A percentile compares a stretch with the other conserved stretches of the same genome.
phyloP scores from a whole-genome alignment of 2,329 filamentous ascomycete genomes.

The Botryotinia globosa region DNA sequence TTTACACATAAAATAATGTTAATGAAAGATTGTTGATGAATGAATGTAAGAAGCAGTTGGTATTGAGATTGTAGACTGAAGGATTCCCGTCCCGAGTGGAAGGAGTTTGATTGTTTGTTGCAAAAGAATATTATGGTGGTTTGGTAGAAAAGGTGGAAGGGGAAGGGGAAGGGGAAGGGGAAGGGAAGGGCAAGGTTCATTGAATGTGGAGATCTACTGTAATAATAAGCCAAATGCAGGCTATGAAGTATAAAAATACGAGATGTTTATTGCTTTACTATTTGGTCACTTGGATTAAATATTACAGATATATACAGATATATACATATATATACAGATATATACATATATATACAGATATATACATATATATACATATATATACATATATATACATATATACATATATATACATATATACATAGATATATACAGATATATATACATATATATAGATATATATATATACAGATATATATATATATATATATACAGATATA shows the following conservation, averaged over 20 bases:
- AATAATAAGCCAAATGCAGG: neutral
- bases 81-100: neutral
- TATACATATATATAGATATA: too few species aligned
- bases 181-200: neutral
- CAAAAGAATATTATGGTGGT: neutral
- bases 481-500: too few species aligned
- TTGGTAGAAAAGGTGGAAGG: neutral
- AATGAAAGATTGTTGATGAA: neutral
- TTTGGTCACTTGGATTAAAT: too few species aligned
- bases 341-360: too few species aligned
- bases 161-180: neutral
- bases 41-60: conserved; percentile 5
- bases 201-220: neutral
- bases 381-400: too few species aligned
- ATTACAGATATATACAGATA: too few species aligned
- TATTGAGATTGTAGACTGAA: neutral
- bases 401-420: too few species aligned
- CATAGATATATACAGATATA: too few species aligned
- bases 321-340: too few species aligned
- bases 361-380: too few species aligned
- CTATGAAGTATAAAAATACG: neutral
- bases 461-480: too few species aligned
- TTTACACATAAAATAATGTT: neutral
- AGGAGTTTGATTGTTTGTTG: neutral
- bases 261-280: neutral